phyloP scores from a whole-genome alignment of 305 asterid species.

The Fraxinus albicans region DNA sequence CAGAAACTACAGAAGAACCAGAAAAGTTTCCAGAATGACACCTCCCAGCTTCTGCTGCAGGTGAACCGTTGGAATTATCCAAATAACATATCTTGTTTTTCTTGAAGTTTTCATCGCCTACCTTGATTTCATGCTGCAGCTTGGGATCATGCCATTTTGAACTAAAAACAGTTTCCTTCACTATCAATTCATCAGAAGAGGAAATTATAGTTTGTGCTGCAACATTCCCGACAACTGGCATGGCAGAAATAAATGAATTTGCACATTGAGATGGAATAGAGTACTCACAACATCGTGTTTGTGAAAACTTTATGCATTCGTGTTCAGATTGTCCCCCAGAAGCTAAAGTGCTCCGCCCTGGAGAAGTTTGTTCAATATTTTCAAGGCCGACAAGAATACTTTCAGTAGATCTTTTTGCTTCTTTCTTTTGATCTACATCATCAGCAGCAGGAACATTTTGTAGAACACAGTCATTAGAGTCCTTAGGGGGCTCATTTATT shows the following conservation, averaged over 20 bases:
- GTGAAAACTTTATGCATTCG: constrained; percentile 18
- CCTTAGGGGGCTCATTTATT: constrained; percentile 25
- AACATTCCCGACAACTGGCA: constrained; percentile 21
- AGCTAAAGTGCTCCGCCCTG: constrained; percentile 21
- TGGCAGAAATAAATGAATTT: constrained; percentile 30
- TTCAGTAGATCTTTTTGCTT: constrained; percentile 16
- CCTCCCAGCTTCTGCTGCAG: constrained; percentile 25
- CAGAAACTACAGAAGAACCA: neutral
- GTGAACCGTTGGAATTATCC: constrained; percentile 31
- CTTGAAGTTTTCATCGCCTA: constrained; percentile 26
- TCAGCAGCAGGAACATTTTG: constrained; percentile 24
- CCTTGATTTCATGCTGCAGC: constrained; percentile 20
- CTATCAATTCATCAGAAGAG: constrained; percentile 13
- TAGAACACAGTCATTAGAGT: constrained; percentile 18
- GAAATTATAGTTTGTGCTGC: constrained; percentile 25
- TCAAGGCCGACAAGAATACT: constrained; percentile 24
- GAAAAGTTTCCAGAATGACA: constrained; percentile 19
- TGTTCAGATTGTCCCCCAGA: constrained; percentile 20
- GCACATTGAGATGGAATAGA: constrained; percentile 25
- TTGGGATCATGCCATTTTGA: constrained; percentile 23
- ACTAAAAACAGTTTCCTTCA: constrained; percentile 18
- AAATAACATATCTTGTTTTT: constrained; percentile 20
- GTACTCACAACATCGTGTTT: constrained; percentile 17
- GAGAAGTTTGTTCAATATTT: constrained; percentile 23
- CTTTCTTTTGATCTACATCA: constrained; percentile 20